phyloP scores from a whole-genome alignment of 2,329 filamentous ascomycete species.

The Endothia cerciana region DNA sequence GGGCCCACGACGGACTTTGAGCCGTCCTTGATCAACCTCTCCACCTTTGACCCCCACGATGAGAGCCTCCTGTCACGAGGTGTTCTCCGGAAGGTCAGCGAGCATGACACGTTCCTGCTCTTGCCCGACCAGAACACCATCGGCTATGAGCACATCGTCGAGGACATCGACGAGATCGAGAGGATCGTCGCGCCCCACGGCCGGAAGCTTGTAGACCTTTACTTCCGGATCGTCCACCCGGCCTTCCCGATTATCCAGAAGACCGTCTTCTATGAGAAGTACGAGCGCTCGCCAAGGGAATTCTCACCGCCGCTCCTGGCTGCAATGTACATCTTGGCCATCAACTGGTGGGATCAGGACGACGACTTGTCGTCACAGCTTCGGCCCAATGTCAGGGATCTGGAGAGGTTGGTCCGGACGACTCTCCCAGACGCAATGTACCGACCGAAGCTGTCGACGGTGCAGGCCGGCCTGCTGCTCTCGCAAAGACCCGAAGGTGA shows the following conservation, averaged over 20 bases:
- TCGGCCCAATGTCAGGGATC: constrained; percentile 44
- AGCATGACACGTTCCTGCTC: constrained; percentile 79
- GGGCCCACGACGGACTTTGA: constrained; percentile 84
- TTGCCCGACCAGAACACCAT: constrained; percentile 74
- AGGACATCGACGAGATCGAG: constrained; percentile 69
- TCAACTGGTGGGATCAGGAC: constrained; percentile 65
- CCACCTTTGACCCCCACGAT: constrained; percentile 78
- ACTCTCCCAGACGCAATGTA: constrained; percentile 53
- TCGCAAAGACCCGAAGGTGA: constrained; percentile 53
- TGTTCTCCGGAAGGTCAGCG: constrained; percentile 75
- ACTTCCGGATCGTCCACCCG: constrained; percentile 66
- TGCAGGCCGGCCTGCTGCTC: constrained; percentile 58
- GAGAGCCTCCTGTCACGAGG: constrained; percentile 74
- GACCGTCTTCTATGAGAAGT: constrained; percentile 65
- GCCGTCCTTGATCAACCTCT: constrained; percentile 79
- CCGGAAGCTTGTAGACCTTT: constrained; percentile 65
- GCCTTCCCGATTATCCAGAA: constrained; percentile 64
- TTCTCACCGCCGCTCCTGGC: constrained; percentile 63
- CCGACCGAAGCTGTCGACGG: constrained; percentile 57
- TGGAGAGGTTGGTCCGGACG: constrained; percentile 42
- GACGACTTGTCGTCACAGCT: constrained; percentile 51
- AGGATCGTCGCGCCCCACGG: constrained; percentile 66
- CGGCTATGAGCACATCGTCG: constrained; percentile 70
- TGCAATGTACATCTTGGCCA: constrained; percentile 64
- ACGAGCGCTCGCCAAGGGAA: constrained; percentile 58